Base-by-base conservation (phyloP, 352 stramenopile species). In the Peronosclerospora sorghi region DNA sequence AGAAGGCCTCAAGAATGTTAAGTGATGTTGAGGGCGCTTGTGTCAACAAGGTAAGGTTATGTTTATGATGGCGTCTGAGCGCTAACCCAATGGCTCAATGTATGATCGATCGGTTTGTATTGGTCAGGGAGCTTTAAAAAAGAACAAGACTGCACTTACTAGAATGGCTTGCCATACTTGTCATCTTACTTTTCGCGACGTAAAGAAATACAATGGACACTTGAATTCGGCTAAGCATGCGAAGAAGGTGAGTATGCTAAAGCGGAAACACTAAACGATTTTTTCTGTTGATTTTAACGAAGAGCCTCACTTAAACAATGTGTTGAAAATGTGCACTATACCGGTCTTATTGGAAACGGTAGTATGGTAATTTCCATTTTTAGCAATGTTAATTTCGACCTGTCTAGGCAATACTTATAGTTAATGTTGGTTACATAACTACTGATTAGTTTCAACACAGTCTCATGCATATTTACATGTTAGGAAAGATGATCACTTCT, bases 191-290 rank as follows among this genome's bases (percentile, higher is more conserved):
- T 91, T 86, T 36, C 59, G 62, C 8, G 67, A 84, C 41, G 38
- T 68, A 20, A 88, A 85, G 56, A 87, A 86, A 52, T 91, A 78
- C 70, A 91, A 91, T 32, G 75, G 67, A 20, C 78, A 91, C 59
- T 74, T 87, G 54, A 91, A 91, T 54, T 87, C 78, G n/a, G 65
- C 71, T 34, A 91, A 91, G 47, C 78, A 91, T 49, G 68, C 75
- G 12, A 75, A 77, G 36, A 75, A 73, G 41, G 67, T 81, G 8
- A 86, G 86, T 35, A 56, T 62, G 15, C 45, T 68, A n/a, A 78
- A 73, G 37, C 81, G 79, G 38, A 65, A 62, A 28, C 35, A 64
- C 21, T 64, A 53, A 50, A 38, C 32, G 2, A 7, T 26, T 26
- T 26, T 26, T n/a, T n/a, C n/a, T n/a, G n/a, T n/a, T n/a, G n/a